Percentiles rank a stretch among this genome's conserved stretches.
phyloP scores from a whole-genome alignment of 176 grass and related monocot genomes.

The Musa acuminata region DNA sequence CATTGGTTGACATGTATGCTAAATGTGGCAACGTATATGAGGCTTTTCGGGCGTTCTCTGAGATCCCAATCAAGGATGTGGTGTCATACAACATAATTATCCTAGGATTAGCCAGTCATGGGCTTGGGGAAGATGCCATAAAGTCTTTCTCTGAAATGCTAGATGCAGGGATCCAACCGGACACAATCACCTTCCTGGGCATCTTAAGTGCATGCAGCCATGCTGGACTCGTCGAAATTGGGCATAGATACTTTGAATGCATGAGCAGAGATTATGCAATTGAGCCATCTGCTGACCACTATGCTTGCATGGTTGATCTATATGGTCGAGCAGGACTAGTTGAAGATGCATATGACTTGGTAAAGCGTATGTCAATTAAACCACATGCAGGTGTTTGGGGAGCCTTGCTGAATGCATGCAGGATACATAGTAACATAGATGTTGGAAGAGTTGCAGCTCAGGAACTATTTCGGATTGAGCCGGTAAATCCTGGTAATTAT shows the following conservation, averaged over 20 bases:
- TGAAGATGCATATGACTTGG: constrained; percentile 32
- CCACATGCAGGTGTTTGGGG: constrained; percentile 71
- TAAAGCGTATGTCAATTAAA: constrained; percentile 37
- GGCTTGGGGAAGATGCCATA: constrained; percentile 34
- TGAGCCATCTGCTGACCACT: constrained; percentile 40
- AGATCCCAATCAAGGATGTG: constrained; percentile 33
- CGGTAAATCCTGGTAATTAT: constrained; percentile 51
- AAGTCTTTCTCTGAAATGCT: constrained; percentile 32
- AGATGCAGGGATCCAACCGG: constrained; percentile 36
- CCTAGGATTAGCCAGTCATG: constrained; percentile 36
- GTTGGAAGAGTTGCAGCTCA: constrained; percentile 32
- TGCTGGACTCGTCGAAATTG: constrained; percentile 35
- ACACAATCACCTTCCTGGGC: constrained; percentile 42
- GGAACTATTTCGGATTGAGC: constrained; percentile 45
- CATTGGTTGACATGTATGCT: constrained; percentile 46
- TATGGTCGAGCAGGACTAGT: constrained; percentile 54
- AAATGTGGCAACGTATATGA: constrained; percentile 41
- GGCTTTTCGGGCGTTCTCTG: constrained; percentile 29
- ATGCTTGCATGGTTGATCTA: constrained; percentile 62
- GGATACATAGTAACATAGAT: constrained; percentile 34
- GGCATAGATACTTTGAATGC: constrained; percentile 34
- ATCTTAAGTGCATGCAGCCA: constrained; percentile 51
- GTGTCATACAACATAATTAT: constrained; percentile 76
- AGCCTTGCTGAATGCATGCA: constrained; percentile 63
- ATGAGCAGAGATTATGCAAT: constrained; percentile 36